Base-by-base conservation (phyloP, 2,329 filamentous ascomycete species). In the Lasiodiplodia citricola region DNA sequence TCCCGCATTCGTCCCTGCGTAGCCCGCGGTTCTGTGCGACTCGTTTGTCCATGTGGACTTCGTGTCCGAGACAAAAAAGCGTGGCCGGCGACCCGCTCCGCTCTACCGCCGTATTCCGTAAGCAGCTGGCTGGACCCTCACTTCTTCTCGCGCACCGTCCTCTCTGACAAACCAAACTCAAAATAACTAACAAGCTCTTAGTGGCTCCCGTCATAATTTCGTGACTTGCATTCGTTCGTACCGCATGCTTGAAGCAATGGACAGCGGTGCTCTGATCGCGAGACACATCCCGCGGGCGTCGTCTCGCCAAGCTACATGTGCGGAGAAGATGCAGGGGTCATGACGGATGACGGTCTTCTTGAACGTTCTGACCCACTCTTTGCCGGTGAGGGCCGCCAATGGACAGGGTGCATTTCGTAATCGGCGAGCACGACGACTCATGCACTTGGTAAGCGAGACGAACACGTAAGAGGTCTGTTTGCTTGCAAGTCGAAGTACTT, bases 111-210 rank as follows among this genome's bases (percentile, higher is more conserved):
- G 56, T 37, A 18, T 23, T 28, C 37, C 37, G 56, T 60, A 44
- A 60, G 56, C 56, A 47, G 56, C 21, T 60, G 56, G 56, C 56
- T 31, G 56, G 56, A 60, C 56, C 28, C n/a, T 60, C 35, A 10
- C 18, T 47, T 52, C 50, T 21, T 21, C 23, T 54, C 10, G 41
- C 41, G 41, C 44, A 47, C 44, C n/a, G 18, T 47, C 44, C 18
- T 47, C 44, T n/a, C 44, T 47, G 44, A 47, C 44, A 47, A 47
- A 47, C 55, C 55, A 57, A 14, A 14, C n/a, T 41, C 18, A 10
- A 10, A 37, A n/a, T 38, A 57, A 52, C 13, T 4, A 14, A 28
- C 25, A 54, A 54, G 14, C 44, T 14, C n/a, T 18, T 47, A 11
- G 18, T 47, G n/a, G 21, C 21, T n/a, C 21, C 16, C 14, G 6